Evolutionary conservation across 139 green algal genomes (phyloP).

Genomic region (Chlorella sp.): DNA sequence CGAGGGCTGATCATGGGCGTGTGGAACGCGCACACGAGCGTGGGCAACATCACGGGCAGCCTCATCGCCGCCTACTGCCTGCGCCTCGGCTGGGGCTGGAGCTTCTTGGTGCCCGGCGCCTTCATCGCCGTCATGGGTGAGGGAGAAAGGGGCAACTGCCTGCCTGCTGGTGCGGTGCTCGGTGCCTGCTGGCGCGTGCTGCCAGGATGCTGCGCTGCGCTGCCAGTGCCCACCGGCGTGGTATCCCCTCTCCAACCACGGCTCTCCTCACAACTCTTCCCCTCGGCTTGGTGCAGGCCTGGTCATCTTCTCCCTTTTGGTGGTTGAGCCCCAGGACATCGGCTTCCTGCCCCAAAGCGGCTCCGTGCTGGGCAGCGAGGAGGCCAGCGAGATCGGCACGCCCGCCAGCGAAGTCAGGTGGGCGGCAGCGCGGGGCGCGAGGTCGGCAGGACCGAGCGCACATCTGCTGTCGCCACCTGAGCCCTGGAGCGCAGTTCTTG

Average conservation of each 20-base stretch:
- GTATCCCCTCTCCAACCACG: not conserved
- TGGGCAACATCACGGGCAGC: constrained; percentile 92
- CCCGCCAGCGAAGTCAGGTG: too few species aligned
- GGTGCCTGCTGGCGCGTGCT: too few species aligned
- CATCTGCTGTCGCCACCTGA: too few species aligned
- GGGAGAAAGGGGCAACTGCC: not conserved
- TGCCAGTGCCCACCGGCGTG: not conserved
- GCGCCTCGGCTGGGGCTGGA: constrained; percentile 87
- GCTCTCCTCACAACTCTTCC: not conserved
- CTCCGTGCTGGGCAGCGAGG: constrained; percentile 29
- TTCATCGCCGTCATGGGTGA: constrained; percentile 39
- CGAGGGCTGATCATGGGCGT: constrained; percentile 94
- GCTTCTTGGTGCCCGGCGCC: constrained; percentile 82
- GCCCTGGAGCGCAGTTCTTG: too few species aligned
- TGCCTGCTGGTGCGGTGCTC: too few species aligned
- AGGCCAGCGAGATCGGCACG: too few species aligned
- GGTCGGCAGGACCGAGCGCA: too few species aligned
- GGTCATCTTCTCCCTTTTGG: constrained; percentile 76
- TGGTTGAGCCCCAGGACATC: constrained; percentile 83
- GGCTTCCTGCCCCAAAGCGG: constrained; percentile 52
- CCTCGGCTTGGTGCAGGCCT: constrained; percentile 24
- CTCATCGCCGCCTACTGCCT: constrained; percentile 76
- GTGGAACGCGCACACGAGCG: constrained; percentile 95
- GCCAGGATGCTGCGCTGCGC: too few species aligned
- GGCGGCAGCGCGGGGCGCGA: too few species aligned